Conservation (phyloP, 176 grass and related monocot genomes). For the Bromus sterilis region DNA sequence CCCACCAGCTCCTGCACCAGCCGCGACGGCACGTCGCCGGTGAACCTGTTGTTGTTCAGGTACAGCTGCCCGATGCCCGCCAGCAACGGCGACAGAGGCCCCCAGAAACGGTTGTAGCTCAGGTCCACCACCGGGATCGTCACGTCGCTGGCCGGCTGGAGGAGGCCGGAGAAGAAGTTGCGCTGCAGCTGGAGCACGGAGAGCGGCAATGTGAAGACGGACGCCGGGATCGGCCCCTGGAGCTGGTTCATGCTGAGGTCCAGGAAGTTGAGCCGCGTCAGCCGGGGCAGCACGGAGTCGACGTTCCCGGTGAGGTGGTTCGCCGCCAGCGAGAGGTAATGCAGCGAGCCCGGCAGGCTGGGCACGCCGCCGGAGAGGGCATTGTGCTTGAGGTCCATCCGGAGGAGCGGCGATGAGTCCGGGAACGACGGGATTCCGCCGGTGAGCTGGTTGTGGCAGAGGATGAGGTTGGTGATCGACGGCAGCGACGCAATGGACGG, state of each 20-base stretch:
- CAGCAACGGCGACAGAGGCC: slow-evolving; percentile 62
- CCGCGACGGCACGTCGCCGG: slow-evolving; percentile 70
- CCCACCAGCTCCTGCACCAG: slow-evolving; percentile 82
- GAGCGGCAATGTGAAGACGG: slow-evolving; percentile 63
- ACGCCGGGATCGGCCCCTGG: slow-evolving; percentile 50
- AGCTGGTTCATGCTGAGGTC: slow-evolving; percentile 88
- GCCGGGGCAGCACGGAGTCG: slow-evolving; percentile 35
- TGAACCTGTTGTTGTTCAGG: slow-evolving; percentile 97
- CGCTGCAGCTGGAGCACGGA: slow-evolving; percentile 85
- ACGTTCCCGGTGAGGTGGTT: slow-evolving; percentile 54
- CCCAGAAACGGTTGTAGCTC: slow-evolving; percentile 83
- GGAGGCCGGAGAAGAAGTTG: slow-evolving; percentile 62
- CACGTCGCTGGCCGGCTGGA: slow-evolving; percentile 54
- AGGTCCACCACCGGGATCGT: slow-evolving; percentile 70
- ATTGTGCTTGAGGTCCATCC: slow-evolving; percentile 84
- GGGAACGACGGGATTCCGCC: slow-evolving; percentile 58
- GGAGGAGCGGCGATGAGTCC: slow-evolving; percentile 54
- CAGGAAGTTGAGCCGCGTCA: slow-evolving; percentile 61
- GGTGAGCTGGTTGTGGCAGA: slow-evolving; percentile 79
- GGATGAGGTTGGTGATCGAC: slow-evolving; percentile 63
- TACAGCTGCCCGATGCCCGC: slow-evolving; percentile 71
- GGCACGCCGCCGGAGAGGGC: slow-evolving; percentile 50
- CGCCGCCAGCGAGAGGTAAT: slow-evolving; percentile 70
- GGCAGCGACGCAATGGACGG: slow-evolving; percentile 47
- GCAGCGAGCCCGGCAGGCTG: slow-evolving; percentile 39